These are phyloP conservation scores for Cryptococcus sp. DNA, from an alignment of 1,284 basidiomycete species.

Conservation along the genomic window DNA sequence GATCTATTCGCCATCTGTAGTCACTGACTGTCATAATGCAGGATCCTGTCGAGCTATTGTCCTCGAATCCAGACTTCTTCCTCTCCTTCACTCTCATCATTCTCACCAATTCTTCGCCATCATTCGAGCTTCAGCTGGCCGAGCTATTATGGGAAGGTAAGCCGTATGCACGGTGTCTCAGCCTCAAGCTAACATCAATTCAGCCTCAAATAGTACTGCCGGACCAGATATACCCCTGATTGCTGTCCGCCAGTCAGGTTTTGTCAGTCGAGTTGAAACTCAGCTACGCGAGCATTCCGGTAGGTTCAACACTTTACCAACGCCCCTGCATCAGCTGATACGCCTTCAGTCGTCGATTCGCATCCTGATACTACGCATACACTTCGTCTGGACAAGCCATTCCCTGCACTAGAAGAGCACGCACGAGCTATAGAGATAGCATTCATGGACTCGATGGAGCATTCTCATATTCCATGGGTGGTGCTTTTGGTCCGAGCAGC, in stretches of 20 bases:
- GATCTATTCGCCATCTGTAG: too few species aligned
- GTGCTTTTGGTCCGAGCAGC: conserved; percentile 80
- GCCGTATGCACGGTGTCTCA: conserved; percentile 42
- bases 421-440: conserved; percentile 71
- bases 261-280: conserved; percentile 81
- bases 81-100: conserved; percentile 75
- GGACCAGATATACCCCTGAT: conserved; percentile 65
- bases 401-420: conserved; percentile 74
- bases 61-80: conserved; percentile 59
- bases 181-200: neutral
- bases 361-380: conserved; percentile 84
- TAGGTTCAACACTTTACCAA: conserved; percentile 53
- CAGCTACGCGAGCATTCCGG: conserved; percentile 84
- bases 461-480: conserved; percentile 83
- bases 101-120: conserved; percentile 71
- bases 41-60: conserved; percentile 63
- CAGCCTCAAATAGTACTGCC: conserved; percentile 37
- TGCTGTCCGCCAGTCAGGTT: conserved; percentile 77
- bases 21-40: conserved; percentile 22
- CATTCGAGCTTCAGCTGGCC: conserved; percentile 63
- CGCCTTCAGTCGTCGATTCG: conserved; percentile 75
- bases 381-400: conserved; percentile 84
- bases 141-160: conserved; percentile 66
- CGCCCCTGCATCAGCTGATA: conserved; percentile 16
- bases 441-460: conserved; percentile 77